These are phyloP conservation scores for Odonthalia washingtoniensis DNA, from an alignment of 31 red algal species.

Conservation along the genomic window DNA sequence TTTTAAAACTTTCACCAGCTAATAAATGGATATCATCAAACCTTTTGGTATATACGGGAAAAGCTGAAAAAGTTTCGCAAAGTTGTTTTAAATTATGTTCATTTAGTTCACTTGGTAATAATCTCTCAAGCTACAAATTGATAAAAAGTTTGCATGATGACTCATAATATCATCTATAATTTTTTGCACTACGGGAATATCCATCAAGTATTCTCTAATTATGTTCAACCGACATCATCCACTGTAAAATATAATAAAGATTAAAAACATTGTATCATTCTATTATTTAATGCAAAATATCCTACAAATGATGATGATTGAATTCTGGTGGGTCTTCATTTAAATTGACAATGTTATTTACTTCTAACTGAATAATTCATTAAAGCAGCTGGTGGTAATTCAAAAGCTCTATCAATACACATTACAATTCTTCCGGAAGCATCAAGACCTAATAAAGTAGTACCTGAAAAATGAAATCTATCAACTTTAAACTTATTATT, in stretches of 20 bases:
- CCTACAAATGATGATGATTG: background rate
- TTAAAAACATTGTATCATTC: background rate
- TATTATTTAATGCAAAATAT: background rate
- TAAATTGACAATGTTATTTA: background rate
- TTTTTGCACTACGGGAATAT: background rate
- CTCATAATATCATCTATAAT: background rate
- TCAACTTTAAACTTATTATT: background rate
- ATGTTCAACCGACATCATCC: background rate
- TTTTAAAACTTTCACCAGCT: background rate
- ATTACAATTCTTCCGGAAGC: constrained; percentile 28
- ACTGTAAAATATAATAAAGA: background rate
- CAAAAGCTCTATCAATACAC: constrained; percentile 16
- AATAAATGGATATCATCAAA: background rate
- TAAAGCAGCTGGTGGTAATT: constrained; percentile 2
- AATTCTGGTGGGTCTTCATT: background rate
- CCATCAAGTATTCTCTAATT: background rate
- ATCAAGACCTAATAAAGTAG: constrained; percentile 41
- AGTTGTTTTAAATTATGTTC: background rate
- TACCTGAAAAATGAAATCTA: background rate
- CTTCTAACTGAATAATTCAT: constrained; percentile 25
- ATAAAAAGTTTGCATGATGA: background rate
- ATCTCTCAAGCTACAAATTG: background rate
- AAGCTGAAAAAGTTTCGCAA: background rate
- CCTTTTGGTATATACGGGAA: background rate
- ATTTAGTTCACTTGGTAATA: background rate